A percentile compares a stretch with the other conserved stretches of the same genome.
Evolutionary conservation across 208 protist species (phyloP).

Genomic region (Angomonas ambiguus): DNA sequence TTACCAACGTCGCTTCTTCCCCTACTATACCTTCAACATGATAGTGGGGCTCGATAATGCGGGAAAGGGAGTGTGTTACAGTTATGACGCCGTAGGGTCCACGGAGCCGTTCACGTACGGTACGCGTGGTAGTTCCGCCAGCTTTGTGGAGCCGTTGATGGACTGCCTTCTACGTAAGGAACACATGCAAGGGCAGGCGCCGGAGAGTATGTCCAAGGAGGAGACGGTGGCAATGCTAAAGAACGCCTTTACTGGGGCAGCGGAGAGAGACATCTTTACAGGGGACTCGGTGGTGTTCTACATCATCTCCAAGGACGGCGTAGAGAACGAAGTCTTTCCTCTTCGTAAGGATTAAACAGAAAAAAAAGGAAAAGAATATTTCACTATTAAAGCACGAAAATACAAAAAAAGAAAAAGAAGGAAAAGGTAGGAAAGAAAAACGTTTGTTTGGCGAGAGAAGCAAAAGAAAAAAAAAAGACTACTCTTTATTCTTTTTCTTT

Average conservation of each 20-base stretch:
- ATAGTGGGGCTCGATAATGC: conserved; percentile 95
- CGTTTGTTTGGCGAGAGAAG: neutral
- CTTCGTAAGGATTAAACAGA: conserved; percentile 63
- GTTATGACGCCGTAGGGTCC: conserved; percentile 98
- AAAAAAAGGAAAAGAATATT: conserved; percentile 6
- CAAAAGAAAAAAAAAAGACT: neutral
- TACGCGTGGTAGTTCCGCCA: conserved; percentile 88
- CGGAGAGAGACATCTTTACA: conserved; percentile 97
- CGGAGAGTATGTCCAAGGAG: conserved; percentile 61
- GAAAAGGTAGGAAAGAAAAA: conserved; percentile 4
- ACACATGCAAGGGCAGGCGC: conserved; percentile 70
- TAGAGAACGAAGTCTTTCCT: conserved; percentile 61
- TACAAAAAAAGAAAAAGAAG: too few species aligned
- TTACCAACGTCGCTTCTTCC: conserved; percentile 98
- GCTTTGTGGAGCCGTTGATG: conserved; percentile 96
- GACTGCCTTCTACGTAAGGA: conserved; percentile 94
- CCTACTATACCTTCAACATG: conserved; percentile 99
- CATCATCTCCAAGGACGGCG: conserved; percentile 83
- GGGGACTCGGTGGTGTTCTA: conserved; percentile 95
- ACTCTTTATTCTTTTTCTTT: neutral
- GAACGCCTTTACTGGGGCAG: conserved; percentile 94
- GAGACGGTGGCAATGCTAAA: conserved; percentile 92
- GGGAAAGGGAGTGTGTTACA: conserved; percentile 95
- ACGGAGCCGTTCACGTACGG: conserved; percentile 94
- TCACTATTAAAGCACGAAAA: neutral